Evolutionary conservation across 345 rosid species (phyloP), one percentile per base, ranked within the genome.

Genomic region (Anastatica hierochuntica): DNA sequence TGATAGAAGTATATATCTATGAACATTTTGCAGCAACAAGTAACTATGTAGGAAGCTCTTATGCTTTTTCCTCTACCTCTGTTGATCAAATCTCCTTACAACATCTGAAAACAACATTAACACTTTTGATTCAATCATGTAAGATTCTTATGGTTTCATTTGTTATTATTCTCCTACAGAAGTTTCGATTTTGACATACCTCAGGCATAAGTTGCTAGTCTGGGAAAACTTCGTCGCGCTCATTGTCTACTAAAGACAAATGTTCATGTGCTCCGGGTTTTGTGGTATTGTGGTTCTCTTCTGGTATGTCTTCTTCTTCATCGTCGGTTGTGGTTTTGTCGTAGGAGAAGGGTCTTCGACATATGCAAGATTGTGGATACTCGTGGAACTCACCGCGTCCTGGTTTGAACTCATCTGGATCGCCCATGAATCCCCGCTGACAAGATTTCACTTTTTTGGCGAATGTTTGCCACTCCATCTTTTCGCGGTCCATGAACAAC

Each of bases 351-450:
- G 82, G 83, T 58, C 67, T 83, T 64, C 85, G 73, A 35, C 99
- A 94, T 16, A 94, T 70, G 53, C 99, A 94, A 53, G 90, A 52
- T 43, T 76, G 70, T 8, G 97, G 99, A 58, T 67, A 83, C 75
- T 94, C 99, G 11, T 82, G 87, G 67, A 88, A 85, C 66, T 94
- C 97, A 16, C 95, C 89, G 7, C 87, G 76, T 49, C 97, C 95
- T 24, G 79, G 24, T 21, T 21, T 21, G 24, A 21, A 21, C 24
- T 21, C 24, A 5, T 21, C 80, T 1, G 97, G 99, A 71, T 94
- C 97, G 21, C 99, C 99, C 92, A 88, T 82, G 71, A 84, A 94
- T 64, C 96, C 99, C 53, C 88, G 88, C 70, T 94, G 95, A 64
- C 76, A 70, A 5, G 88, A 72, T 73, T 84, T 94, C n/a, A 94